Base-by-base conservation (phyloP, 768 basidiomycete genomes). In the Lactifluus volemus region DNA sequence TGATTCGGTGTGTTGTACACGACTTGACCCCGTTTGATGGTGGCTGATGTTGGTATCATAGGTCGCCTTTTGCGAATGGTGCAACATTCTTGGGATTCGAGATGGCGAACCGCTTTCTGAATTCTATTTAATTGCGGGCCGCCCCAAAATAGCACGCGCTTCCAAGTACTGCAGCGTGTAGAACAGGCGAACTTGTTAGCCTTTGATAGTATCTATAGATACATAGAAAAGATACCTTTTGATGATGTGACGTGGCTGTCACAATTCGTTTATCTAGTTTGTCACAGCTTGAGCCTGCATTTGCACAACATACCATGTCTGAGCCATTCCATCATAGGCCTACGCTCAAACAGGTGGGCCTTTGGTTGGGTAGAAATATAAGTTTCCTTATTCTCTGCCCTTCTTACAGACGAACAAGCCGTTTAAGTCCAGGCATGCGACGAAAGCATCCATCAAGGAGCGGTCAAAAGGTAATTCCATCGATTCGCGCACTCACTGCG, bases 21-120 rank as follows among this genome's bases (percentile, higher is more conserved):
- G 49, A 55, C 42, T 48, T 25, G 15, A 39, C 36, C 53, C 34
- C 44, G 25, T 56, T 53, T 53, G 48, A 58, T 64, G 14, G 48
- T 53, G 50, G 52, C 53, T 42, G 54, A 47, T 60, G 57, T 25
- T 49, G 39, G 42, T 21, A 25, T 53, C 48, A 17, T 55, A 94
- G 92, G 68, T 94, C 92, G 2, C 95, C 94, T 0, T 96, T 97
- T 68, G 95, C 95, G 11, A 98, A 98, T 67, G 96, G 94, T 19
- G 92, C 92, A 1, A 98, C 96, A 0, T 98, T 98, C 80, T 82
- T 96, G 59, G 94, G 92, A 1, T 98, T 94, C 68, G 96, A 98
- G 78, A 79, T 98, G 75, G 92, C 91, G 48, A 92, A 84, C 74
- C 81, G 93, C 49, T 64, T 83, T 47, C 74, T 90, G 61, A 83